phyloP scores from a whole-genome alignment of 2,329 filamentous ascomycete species.

The Colletotrichum melonis region DNA sequence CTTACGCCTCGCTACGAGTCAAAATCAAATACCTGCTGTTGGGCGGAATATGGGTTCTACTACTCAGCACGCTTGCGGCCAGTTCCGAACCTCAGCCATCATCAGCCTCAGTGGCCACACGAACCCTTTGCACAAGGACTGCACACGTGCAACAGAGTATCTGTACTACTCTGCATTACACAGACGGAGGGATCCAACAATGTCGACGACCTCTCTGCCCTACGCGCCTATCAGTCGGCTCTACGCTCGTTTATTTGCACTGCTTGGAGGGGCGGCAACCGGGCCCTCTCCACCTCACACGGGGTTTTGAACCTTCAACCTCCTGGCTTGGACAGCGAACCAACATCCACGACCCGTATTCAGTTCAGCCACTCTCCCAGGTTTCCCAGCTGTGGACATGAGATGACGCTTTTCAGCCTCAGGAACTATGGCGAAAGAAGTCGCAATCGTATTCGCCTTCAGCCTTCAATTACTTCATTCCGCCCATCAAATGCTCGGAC shows the following conservation, averaged over 20 bases:
- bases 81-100: conserved; percentile 22
- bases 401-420: conserved; percentile 18
- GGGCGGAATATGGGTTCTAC: too few species aligned
- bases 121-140: neutral
- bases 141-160: neutral
- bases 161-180: neutral
- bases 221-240: conserved; percentile 2
- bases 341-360: neutral
- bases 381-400: neutral
- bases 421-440: neutral
- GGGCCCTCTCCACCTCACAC: conserved; percentile 2
- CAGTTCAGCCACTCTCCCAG: conserved; percentile 10
- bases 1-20: neutral
- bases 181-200: conserved; percentile 5
- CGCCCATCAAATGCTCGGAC: neutral
- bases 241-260: conserved; percentile 10
- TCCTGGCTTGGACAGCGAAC: conserved; percentile 21
- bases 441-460: neutral
- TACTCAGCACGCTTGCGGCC: conserved; percentile 16
- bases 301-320: neutral
- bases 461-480: neutral
- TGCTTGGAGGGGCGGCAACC: conserved; percentile 12
- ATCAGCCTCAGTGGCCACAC: conserved; percentile 14
- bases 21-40: neutral
- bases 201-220: conserved; percentile 7